Conservation (phyloP, 2,329 filamentous ascomycete genomes). For the Penicillium sp. region DNA sequence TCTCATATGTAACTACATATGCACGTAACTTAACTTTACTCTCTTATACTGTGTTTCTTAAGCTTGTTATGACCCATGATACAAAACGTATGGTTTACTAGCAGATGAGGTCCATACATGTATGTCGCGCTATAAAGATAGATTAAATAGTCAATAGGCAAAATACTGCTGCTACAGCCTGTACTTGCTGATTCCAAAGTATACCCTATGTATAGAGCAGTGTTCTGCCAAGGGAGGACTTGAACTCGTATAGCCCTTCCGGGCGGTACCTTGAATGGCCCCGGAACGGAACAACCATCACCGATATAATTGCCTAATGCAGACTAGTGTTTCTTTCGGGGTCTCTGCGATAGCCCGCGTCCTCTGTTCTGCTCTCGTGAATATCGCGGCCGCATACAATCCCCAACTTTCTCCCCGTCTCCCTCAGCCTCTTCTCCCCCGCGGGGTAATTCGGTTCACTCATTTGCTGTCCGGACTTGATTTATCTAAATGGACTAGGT, state of each 20-base stretch:
- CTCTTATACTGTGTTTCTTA: too few species aligned
- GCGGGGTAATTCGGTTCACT: conserved; percentile 15
- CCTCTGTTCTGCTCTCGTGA: conserved; percentile 28
- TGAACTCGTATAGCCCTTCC: not conserved
- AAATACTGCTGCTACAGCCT: not conserved
- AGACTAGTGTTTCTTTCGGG: conserved; percentile 39
- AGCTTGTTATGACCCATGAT: not conserved
- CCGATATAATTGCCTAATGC: conserved; percentile 26
- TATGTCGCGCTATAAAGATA: too few species aligned
- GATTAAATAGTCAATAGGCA: too few species aligned
- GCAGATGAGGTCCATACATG: not conserved
- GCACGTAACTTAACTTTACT: too few species aligned
- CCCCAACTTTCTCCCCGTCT: conserved; percentile 20
- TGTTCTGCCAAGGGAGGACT: too few species aligned
- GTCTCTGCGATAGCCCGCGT: conserved; percentile 42
- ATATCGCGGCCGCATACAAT: conserved; percentile 32
- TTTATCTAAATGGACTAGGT: conserved; percentile 13
- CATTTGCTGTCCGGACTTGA: conserved; percentile 15
- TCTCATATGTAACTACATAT: too few species aligned
- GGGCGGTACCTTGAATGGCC: not conserved
- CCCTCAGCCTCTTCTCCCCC: conserved; percentile 17
- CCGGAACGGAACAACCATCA: conserved; percentile 31
- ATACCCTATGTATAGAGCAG: not conserved
- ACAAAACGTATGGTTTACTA: too few species aligned
- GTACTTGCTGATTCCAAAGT: not conserved